Percentiles rank a stretch among this genome's conserved stretches.
Evolutionary conservation across 179 eudicot genomes (phyloP).

Genomic region (Spinacia oleracea): DNA sequence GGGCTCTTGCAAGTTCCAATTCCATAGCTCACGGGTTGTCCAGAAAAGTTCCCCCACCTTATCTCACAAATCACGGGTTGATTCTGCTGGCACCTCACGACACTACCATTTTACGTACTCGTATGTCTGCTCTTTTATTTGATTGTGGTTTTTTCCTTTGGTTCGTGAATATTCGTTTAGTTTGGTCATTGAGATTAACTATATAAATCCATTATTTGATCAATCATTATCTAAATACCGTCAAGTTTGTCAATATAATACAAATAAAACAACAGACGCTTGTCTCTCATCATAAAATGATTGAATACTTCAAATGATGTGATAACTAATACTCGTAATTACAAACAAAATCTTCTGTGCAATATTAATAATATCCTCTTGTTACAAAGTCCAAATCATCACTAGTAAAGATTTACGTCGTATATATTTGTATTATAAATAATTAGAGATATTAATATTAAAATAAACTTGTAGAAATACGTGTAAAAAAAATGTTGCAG

Average conservation of each 20-base stretch:
- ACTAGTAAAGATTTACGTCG: no score
- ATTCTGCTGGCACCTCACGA: conserved; percentile 3
- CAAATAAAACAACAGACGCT: no score
- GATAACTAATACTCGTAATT: neutral
- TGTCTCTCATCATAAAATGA: no score
- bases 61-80: conserved; percentile 28
- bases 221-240: neutral
- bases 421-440: no score
- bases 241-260: neutral
- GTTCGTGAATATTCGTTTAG: neutral
- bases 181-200: neutral
- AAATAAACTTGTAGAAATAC: no score
- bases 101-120: neutral
- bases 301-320: neutral
- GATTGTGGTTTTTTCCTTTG: neutral
- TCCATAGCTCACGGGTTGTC: conserved; percentile 26
- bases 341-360: neutral
- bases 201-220: neutral
- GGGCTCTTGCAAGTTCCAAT: neutral
- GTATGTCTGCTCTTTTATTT: neutral
- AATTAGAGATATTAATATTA: no score
- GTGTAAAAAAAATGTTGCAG: no score
- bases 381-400: neutral
- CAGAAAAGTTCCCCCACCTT: conserved; percentile 2
- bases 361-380: neutral